Evolutionary conservation across 805 yeast species (phyloP), one percentile per base, ranked within the genome.

Genomic region (Candida incommunis): DNA sequence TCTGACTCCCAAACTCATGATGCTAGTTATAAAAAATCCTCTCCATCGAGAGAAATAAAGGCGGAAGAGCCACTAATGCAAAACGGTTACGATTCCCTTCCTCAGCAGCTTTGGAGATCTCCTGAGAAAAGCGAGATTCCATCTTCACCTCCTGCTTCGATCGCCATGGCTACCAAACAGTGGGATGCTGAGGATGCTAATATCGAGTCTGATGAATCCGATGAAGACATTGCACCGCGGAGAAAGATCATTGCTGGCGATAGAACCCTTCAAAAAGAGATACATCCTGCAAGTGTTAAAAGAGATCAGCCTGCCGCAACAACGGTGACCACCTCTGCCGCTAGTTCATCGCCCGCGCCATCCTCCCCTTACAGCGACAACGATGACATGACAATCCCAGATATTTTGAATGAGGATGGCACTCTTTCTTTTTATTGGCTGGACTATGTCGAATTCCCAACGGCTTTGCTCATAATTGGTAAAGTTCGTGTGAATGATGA

Each of bases 371-470:
- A 37, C 43, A 15, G 21, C 29, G 42, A 23, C 49, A 47, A 46
- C 61, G 52, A 42, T 3, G 13, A 7, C 11, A 41, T 61, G 46
- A 42, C 54, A 25, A 57, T 55, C 3, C 52, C 54, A 40, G 60
- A 70, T 21, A 64, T 67, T 15, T 61, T 62, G 26, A 63, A 68
- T 5, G 62, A 62, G n/a, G 61, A 68, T 2, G 73, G 71, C 40
- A 52, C 69, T 0, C 72, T 87, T 58, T 74, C 75, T 54, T 78
- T 90, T 79, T 92, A 73, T 61, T 92, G 96, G 96, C 64, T 83
- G 24, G 98, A 92, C 62, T 87, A 78, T 60, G 70, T 82, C 22
- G 97, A 90, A 58, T 76, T 81, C 11, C 37, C 37, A 7, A 72
- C 72, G 52, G 64, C 78, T 0, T 63, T 92, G 42, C 60, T 84